Percentiles rank a stretch among this genome's conserved stretches.
Evolutionary conservation across 2,329 filamentous ascomycete species (phyloP).

Genomic region (Colletotrichum godetiae): DNA sequence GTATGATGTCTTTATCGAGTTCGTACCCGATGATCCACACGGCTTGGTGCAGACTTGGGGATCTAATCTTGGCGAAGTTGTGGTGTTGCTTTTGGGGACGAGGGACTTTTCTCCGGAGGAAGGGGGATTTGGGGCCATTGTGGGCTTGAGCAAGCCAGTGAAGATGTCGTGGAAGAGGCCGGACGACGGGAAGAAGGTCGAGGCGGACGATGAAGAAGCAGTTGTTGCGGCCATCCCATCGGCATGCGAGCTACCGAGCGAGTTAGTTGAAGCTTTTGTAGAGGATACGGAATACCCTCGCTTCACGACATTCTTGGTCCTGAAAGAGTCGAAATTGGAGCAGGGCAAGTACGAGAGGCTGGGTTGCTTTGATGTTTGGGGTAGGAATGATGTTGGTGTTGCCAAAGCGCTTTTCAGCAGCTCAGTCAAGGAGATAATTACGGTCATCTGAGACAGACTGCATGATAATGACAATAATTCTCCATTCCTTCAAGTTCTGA

Average conservation of each 20-base stretch:
- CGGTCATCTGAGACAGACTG: background rate
- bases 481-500: background rate
- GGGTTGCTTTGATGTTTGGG: background rate
- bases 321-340: background rate
- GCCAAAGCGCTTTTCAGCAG: background rate
- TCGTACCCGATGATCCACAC: background rate
- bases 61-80: background rate
- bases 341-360: background rate
- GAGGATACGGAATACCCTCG: background rate
- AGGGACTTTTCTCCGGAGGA: background rate
- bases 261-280: background rate
- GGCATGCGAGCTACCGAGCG: background rate
- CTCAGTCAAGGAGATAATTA: background rate
- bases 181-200: too few relatives aligned
- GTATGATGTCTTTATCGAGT: background rate
- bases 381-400: background rate
- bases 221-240: background rate
- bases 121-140: background rate
- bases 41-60: background rate
- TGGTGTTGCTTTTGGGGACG: background rate
- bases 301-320: background rate
- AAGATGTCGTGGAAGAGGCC: background rate
- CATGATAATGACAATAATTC: background rate
- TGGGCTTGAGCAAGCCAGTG: background rate
- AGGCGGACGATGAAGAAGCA: background rate